Percentiles rank a stretch among this genome's conserved stretches.
Conservation (phyloP, 805 yeast species). For the Teunomyces gatunensis region DNA sequence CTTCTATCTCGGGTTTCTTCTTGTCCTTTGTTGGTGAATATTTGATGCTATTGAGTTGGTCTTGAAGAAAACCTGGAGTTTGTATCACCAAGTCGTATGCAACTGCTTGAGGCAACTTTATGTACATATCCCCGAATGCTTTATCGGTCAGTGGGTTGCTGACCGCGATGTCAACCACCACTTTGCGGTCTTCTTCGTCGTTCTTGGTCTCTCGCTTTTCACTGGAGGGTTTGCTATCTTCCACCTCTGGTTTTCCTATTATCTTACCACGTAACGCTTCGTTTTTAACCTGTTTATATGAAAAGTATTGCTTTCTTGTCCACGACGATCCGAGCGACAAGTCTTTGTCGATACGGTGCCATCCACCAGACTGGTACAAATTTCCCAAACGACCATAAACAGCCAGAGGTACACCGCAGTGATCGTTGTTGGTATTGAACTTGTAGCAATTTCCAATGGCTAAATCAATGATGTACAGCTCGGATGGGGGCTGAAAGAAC, state of each 20-base stretch:
- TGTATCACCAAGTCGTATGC: not conserved
- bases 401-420: slow-evolving; percentile 26
- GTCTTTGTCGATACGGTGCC: slow-evolving; percentile 48
- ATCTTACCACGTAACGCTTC: slow-evolving; percentile 15
- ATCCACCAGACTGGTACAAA: slow-evolving; percentile 22
- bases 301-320: slow-evolving; percentile 40
- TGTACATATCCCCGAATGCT: slow-evolving; percentile 36
- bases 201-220: not conserved
- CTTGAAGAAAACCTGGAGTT: slow-evolving; percentile 28
- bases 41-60: slow-evolving; percentile 24
- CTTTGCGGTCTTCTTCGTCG: slow-evolving; percentile 11
- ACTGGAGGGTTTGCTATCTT: not conserved
- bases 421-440: slow-evolving; percentile 17
- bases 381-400: slow-evolving; percentile 27
- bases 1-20: slow-evolving; percentile 1
- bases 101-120: slow-evolving; percentile 7
- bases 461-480: slow-evolving; percentile 40
- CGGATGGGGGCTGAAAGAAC: slow-evolving; percentile 43
- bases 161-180: slow-evolving; percentile 41
- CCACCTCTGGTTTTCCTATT: not conserved
- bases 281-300: slow-evolving; percentile 24
- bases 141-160: slow-evolving; percentile 30
- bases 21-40: not conserved
- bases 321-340: slow-evolving; percentile 44
- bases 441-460: slow-evolving; percentile 33